Percentiles rank a stretch among this genome's conserved stretches.
These are phyloP conservation scores for Colletotrichum godetiae DNA, from an alignment of 2,329 filamentous ascomycete genomes.

Conservation along the genomic window DNA sequence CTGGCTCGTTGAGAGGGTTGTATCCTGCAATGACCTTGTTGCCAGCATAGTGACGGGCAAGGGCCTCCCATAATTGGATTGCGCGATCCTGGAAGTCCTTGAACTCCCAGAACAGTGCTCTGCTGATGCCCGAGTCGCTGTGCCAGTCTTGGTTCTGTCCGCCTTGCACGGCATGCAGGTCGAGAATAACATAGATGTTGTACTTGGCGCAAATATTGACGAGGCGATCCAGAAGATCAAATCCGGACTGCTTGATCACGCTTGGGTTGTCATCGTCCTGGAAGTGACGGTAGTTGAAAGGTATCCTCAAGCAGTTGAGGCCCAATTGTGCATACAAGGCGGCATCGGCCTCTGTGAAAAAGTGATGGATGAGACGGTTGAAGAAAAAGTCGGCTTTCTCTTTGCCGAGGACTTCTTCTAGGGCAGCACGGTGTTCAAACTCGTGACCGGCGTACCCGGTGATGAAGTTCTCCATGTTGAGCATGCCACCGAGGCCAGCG, in stretches of 20 bases:
- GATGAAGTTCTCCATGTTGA: conserved; percentile 71
- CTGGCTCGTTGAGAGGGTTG: conserved; percentile 44
- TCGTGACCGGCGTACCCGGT: conserved; percentile 72
- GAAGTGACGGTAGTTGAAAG: conserved; percentile 71
- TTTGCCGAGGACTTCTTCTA: conserved; percentile 63
- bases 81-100: conserved; percentile 58
- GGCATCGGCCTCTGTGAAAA: conserved; percentile 69
- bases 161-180: conserved; percentile 56
- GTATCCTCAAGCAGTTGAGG: conserved; percentile 68
- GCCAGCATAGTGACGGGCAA: conserved; percentile 53
- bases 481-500: conserved; percentile 45
- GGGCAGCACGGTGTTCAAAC: conserved; percentile 64
- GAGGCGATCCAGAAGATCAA: conserved; percentile 60
- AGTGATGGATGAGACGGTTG: conserved; percentile 65
- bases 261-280: conserved; percentile 62
- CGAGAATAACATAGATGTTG: conserved; percentile 57
- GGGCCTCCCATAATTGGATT: conserved; percentile 55
- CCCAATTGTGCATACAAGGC: conserved; percentile 66
- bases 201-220: conserved; percentile 56
- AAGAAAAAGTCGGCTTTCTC: conserved; percentile 72
- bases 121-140: conserved; percentile 49
- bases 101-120: conserved; percentile 58
- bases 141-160: conserved; percentile 63
- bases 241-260: conserved; percentile 58
- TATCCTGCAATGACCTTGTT: conserved; percentile 57